Conservation (phyloP, 768 basidiomycete species). For the Mrakia hoshinonis region DNA sequence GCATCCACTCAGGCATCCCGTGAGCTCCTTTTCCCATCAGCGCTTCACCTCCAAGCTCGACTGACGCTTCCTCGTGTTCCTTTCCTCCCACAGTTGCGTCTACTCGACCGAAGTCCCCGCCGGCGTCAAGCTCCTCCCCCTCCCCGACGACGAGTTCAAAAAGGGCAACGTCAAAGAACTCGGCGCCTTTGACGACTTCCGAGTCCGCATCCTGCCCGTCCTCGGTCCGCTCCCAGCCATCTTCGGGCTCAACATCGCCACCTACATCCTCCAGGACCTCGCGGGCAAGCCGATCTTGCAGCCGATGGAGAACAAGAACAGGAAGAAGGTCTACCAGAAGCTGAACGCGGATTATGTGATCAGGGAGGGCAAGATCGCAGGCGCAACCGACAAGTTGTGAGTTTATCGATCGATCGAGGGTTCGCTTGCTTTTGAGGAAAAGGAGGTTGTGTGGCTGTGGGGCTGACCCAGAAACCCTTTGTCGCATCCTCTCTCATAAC, state of each 20-base stretch:
- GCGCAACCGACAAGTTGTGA: constrained; percentile 18
- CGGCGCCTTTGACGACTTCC: constrained; percentile 80
- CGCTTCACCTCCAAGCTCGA: neutral
- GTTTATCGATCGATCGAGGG: too few species aligned
- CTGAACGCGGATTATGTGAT: constrained; percentile 66
- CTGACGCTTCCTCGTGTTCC: constrained; percentile 39
- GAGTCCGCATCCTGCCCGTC: constrained; percentile 43
- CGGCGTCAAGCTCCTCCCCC: constrained; percentile 76
- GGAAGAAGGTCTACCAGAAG: constrained; percentile 72
- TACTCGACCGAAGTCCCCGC: constrained; percentile 92
- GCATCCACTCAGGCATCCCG: constrained; percentile 44
- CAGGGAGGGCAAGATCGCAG: constrained; percentile 47
- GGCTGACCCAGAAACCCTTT: too few species aligned
- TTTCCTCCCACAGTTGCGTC: constrained; percentile 64
- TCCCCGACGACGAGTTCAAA: constrained; percentile 83
- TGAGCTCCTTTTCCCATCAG: constrained; percentile 36
- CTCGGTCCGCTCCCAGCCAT: constrained; percentile 65
- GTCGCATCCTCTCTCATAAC: neutral
- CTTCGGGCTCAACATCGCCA: constrained; percentile 82
- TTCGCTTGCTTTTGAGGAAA: too few species aligned
- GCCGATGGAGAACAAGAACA: constrained; percentile 70
- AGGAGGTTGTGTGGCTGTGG: too few species aligned
- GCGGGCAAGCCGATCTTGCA: constrained; percentile 75
- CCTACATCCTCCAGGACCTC: constrained; percentile 76
- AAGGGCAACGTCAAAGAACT: constrained; percentile 84